Percentiles rank a stretch among this genome's conserved stretches.
These are phyloP conservation scores for Apiospora pterosperma DNA, from an alignment of 2,329 filamentous ascomycete species.

Conservation along the genomic window DNA sequence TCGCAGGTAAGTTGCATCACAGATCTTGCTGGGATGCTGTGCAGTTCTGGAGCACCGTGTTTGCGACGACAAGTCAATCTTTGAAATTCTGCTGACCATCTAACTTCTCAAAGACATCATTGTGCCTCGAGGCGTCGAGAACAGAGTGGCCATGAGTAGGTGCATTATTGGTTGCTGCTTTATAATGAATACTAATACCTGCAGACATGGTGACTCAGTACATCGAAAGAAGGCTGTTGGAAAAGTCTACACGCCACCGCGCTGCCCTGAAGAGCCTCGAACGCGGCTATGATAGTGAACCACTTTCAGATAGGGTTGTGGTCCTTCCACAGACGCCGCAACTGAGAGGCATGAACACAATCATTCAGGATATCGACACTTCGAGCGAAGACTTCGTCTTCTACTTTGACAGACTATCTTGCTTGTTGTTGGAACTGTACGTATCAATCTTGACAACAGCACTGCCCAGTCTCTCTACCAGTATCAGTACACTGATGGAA, in stretches of 20 bases:
- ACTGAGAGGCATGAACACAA: slow-evolving; percentile 82
- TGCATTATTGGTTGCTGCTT: slow-evolving; percentile 5
- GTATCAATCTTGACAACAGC: slow-evolving; percentile 17
- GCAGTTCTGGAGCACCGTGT: neutral
- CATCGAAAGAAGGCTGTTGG: slow-evolving; percentile 79
- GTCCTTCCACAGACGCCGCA: slow-evolving; percentile 76
- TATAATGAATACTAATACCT: neutral
- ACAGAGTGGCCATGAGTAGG: slow-evolving; percentile 81
- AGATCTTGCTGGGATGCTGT: neutral
- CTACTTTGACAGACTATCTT: slow-evolving; percentile 87
- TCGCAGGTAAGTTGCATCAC: slow-evolving; percentile 57
- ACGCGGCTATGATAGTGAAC: slow-evolving; percentile 64
- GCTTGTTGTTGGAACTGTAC: slow-evolving; percentile 78
- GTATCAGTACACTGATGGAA: neutral
- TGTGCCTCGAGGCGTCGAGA: slow-evolving; percentile 90
- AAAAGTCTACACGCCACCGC: slow-evolving; percentile 82
- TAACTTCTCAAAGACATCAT: slow-evolving; percentile 66
- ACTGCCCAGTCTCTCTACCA: neutral
- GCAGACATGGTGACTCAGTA: slow-evolving; percentile 89
- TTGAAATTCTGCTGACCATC: neutral
- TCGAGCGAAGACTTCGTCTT: slow-evolving; percentile 90
- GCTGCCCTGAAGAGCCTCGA: slow-evolving; percentile 75
- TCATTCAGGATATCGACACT: slow-evolving; percentile 78
- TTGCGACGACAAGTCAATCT: neutral
- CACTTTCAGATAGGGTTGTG: slow-evolving; percentile 71